Base-by-base conservation (phyloP, 768 basidiomycete genomes). In the Cystobasidium tubakii region DNA sequence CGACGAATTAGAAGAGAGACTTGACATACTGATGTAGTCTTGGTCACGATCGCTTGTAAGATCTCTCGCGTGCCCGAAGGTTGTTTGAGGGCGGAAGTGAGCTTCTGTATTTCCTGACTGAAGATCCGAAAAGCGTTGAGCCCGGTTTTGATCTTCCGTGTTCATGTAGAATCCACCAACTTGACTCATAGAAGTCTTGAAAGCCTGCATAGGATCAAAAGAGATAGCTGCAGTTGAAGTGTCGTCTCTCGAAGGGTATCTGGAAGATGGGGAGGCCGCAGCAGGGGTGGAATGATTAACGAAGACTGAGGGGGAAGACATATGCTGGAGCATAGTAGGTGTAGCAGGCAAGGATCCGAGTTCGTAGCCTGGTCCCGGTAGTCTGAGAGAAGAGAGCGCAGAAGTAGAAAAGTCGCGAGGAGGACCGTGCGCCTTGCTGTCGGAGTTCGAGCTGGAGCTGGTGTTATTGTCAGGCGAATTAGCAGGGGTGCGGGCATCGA, bases 121-220 rank as follows among this genome's bases (percentile, higher is more conserved):
- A 21, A n/a, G 46, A 21, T 50, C 46, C 10, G 46, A 50, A 50
- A 50, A 19, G 21, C 46, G 46, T 19, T 50, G 46, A 50, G 46
- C 46, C 21, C 46, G 7, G n/a, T 6, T n/a, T 4, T n/a, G 27
- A 27, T 65, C 63, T 65, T 65, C 63, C 4, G 63, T 36, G 23
- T 6, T 34, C 63, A 65, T 65, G 63, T 39, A 65, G 23, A 65
- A 65, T 9, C 63, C 63, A 65, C 34, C 25, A 27, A 6, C 63
- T 65, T 65, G 34, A 27, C 34, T 39, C 63, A 65, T 65, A 17
- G 63, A 65, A 2, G 31, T 17, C 25, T 43, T 36, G 25, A 65
- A 43, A 44, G 63, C 63, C 13, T 65, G 39, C 4, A 42, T 27
- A 39, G 63, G 63, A 44, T 65, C 63, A 19, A 33, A 27, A 23